These are phyloP conservation scores for Ramaria sp. DNA, from an alignment of 768 basidiomycete species.

Conservation along the genomic window DNA sequence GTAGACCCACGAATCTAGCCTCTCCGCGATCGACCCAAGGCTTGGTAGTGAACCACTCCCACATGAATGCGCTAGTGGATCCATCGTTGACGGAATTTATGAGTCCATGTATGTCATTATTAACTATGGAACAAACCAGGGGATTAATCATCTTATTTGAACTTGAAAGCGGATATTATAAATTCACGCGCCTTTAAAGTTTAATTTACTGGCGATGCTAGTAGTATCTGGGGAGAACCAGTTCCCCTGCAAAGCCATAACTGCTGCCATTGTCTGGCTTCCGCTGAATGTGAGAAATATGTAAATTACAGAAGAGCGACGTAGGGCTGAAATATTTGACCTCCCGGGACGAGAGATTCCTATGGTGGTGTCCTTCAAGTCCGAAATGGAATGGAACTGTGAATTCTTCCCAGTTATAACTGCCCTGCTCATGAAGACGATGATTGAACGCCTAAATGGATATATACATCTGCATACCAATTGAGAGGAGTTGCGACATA, in stretches of 20 bases:
- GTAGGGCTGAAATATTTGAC: conserved; percentile 24
- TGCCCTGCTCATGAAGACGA: conserved; percentile 46
- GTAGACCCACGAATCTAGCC: conserved; percentile 64
- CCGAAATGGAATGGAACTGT: conserved; percentile 53
- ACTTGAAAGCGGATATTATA: background rate
- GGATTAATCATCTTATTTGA: background rate
- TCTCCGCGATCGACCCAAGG: conserved; percentile 72
- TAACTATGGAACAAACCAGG: conserved; percentile 36
- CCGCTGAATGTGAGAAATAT: conserved; percentile 38
- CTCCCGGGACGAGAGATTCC: conserved; percentile 88
- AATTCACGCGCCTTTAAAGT: conserved; percentile 52
- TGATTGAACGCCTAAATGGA: too few species aligned
- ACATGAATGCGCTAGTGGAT: conserved; percentile 85
- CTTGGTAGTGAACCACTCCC: conserved; percentile 89
- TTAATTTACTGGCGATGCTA: conserved; percentile 24
- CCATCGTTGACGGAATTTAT: conserved; percentile 83
- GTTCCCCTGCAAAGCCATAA: conserved; percentile 82
- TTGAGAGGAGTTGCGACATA: conserved; percentile 84
- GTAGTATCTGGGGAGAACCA: conserved; percentile 44
- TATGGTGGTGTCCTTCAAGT: conserved; percentile 70
- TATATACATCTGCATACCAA: conserved; percentile 43
- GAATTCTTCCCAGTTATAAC: conserved; percentile 81
- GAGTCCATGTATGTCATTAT: conserved; percentile 71
- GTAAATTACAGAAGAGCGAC: background rate
- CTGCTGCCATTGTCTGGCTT: conserved; percentile 91